These are phyloP conservation scores for Eustoma russellianum DNA, from an alignment of 257 asterid genomes.

Conservation along the genomic window DNA sequence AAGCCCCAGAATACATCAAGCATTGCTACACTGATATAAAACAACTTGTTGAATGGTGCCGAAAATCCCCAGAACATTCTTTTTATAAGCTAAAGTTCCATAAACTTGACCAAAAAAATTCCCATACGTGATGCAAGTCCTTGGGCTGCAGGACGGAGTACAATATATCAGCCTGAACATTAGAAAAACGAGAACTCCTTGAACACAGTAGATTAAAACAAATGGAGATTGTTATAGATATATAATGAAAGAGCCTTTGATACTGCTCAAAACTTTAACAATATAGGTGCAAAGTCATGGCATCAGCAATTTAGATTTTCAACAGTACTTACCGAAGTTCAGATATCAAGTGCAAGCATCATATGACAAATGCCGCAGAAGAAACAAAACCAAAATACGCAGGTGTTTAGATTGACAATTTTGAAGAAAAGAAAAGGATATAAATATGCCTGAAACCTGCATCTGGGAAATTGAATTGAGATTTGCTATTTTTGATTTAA, in stretches of 20 bases:
- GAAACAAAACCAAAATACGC: not conserved
- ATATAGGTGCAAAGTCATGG: conserved; percentile 41
- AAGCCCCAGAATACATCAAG: not conserved
- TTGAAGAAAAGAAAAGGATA: not conserved
- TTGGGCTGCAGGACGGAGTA: not conserved
- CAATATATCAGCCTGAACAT: not conserved
- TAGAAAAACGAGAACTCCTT: not conserved
- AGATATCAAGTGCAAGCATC: conserved; percentile 93
- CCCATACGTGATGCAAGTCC: not conserved
- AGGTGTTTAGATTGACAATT: not conserved
- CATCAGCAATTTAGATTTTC: conserved; percentile 60
- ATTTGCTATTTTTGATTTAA: too few relatives aligned
- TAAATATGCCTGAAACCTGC: not conserved
- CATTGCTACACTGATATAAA: too few relatives aligned
- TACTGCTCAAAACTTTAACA: conserved; percentile 1
- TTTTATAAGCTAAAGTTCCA: not conserved
- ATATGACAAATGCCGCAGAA: conserved; percentile 49
- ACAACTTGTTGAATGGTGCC: too few relatives aligned
- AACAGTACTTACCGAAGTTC: conserved; percentile 87
- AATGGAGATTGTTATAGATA: not conserved
- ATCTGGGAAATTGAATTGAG: not conserved
- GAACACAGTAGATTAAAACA: too few relatives aligned
- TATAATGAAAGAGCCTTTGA: not conserved
- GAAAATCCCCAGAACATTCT: not conserved
- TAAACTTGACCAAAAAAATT: not conserved